These are phyloP conservation scores for Phialophora verrucosa DNA, from an alignment of 2,329 filamentous ascomycete genomes.

Conservation along the genomic window DNA sequence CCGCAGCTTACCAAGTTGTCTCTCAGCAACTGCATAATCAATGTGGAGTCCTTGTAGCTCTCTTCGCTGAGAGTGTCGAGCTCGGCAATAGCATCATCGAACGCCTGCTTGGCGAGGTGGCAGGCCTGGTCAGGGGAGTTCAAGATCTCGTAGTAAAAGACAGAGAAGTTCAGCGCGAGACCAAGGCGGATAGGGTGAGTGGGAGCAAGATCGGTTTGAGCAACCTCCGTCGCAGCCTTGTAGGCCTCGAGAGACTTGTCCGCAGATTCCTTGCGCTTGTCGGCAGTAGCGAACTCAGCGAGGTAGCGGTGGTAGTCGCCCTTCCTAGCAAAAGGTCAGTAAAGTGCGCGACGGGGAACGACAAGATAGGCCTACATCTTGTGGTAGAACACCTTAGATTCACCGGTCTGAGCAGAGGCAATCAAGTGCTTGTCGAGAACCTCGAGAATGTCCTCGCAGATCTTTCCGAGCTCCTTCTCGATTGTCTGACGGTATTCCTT, in stretches of 20 bases:
- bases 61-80: conserved; percentile 96
- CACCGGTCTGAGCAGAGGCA: conserved; percentile 88
- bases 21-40: conserved; percentile 98
- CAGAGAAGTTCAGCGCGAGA: conserved; percentile 93
- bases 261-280: conserved; percentile 93
- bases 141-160: conserved; percentile 99
- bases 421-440: conserved; percentile 94
- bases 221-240: conserved; percentile 91
- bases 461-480: conserved; percentile 92
- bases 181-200: conserved; percentile 93
- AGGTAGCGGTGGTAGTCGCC: conserved; percentile 99
- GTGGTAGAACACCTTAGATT: conserved; percentile 99
- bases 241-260: conserved; percentile 96
- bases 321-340: conserved; percentile 70
- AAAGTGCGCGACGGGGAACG: background rate
- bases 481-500: conserved; percentile 99
- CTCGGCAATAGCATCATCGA: conserved; percentile 97
- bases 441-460: conserved; percentile 96
- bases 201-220: conserved; percentile 84
- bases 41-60: conserved; percentile 98
- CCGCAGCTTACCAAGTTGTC: conserved; percentile 80
- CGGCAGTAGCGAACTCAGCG: conserved; percentile 91
- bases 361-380: conserved; percentile 75
- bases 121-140: conserved; percentile 98
- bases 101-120: conserved; percentile 95